These are phyloP conservation scores for Ceratocystis colombiana DNA, from an alignment of 2,329 filamentous ascomycete species.

Conservation along the genomic window DNA sequence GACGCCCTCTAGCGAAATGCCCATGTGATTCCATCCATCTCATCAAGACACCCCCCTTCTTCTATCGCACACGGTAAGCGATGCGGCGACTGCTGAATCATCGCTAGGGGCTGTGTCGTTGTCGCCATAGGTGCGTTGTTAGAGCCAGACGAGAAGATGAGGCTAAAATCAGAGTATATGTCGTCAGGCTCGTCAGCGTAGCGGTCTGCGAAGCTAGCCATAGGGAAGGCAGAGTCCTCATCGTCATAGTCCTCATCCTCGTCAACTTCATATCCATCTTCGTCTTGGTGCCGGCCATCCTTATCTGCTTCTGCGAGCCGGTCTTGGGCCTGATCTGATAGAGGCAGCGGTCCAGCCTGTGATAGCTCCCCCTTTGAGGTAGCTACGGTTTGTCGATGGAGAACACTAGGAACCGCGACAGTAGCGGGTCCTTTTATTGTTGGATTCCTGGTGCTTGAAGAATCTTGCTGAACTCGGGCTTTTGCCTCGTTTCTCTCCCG, in stretches of 20 bases:
- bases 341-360: background rate
- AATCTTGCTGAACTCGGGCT: background rate
- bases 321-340: background rate
- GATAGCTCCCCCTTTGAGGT: background rate
- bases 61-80: constrained; percentile 30
- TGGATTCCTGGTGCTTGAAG: background rate
- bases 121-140: constrained; percentile 27
- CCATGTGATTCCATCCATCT: constrained; percentile 47
- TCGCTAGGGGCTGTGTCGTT: constrained; percentile 28
- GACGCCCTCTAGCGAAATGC: constrained; percentile 26
- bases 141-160: constrained; percentile 38
- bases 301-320: background rate
- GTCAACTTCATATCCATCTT: constrained; percentile 4
- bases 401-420: background rate
- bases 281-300: background rate
- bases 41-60: constrained; percentile 38
- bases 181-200: constrained; percentile 41
- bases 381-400: background rate
- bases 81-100: background rate
- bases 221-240: constrained; percentile 42
- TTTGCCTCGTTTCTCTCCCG: background rate
- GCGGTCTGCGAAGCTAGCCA: constrained; percentile 38
- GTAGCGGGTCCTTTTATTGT: background rate
- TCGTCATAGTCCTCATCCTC: constrained; percentile 35
- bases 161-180: constrained; percentile 47